Evolutionary conservation across 1,284 basidiomycete genomes (phyloP).

Genomic region (Grifola frondosa): DNA sequence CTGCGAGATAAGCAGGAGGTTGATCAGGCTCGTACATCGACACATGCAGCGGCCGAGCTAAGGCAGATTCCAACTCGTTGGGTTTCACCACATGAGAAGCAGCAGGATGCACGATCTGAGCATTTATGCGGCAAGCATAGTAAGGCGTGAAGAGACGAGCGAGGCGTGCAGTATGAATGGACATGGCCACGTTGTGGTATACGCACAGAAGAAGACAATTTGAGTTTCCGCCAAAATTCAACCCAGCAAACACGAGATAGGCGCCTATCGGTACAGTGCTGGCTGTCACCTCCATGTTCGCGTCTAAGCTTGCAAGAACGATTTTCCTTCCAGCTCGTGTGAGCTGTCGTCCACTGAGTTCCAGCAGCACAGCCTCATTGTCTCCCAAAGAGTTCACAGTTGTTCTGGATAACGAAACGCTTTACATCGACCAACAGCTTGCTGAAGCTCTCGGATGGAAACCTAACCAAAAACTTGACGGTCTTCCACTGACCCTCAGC

Average conservation of each 20-base stretch:
- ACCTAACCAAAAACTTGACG: conserved; percentile 1
- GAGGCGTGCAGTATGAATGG: conserved; percentile 25
- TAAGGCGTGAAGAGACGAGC: conserved; percentile 34
- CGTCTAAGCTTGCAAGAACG: too few relatives aligned
- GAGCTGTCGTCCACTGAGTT: neutral
- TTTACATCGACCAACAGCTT: conserved; percentile 22
- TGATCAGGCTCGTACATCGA: conserved; percentile 33
- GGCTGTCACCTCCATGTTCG: too few relatives aligned
- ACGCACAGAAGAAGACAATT: neutral
- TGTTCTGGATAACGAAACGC: conserved; percentile 23
- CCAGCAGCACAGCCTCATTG: neutral
- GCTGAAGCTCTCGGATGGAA: conserved; percentile 26
- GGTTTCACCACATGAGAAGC: conserved; percentile 33
- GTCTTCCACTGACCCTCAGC: conserved; percentile 18
- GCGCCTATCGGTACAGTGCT: too few relatives aligned
- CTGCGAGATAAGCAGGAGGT: conserved; percentile 23
- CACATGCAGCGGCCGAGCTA: conserved; percentile 33
- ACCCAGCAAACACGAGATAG: too few relatives aligned
- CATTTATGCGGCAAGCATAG: conserved; percentile 33
- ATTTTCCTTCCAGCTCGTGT: neutral
- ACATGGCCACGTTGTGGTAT: conserved; percentile 8
- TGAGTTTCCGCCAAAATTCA: too few relatives aligned
- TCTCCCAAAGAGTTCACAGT: conserved; percentile 21
- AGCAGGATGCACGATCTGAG: conserved; percentile 35
- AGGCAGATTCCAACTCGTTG: conserved; percentile 35